Evolutionary conservation across 495 filamentous ascomycete genomes (phyloP), one percentile per base, ranked within the genome.

Genomic region (Penicillium mononematosum): DNA sequence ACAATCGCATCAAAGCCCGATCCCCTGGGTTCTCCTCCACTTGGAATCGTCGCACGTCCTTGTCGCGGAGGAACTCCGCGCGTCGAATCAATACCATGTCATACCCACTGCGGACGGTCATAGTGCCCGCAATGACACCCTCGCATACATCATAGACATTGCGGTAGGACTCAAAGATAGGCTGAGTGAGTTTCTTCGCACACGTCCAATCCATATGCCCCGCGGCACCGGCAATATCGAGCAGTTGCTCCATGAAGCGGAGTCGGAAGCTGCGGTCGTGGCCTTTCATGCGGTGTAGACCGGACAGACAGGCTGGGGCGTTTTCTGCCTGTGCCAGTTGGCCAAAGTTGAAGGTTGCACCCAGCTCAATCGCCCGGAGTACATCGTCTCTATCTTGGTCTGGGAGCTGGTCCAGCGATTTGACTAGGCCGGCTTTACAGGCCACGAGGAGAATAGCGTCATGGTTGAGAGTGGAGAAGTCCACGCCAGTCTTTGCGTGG

Each of bases 301-400:
- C 58, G 7, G 60, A 55, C 34, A 76, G 43, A 20, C 49, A 65
- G 24, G 56, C 70, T 0, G 74, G 73, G 3, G 53, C 60, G 48
- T 71, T 76, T 53, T 76, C 74, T 2, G 71, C 73, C 48, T 76
- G 73, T 4, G 66, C 73, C 16, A 76, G 53, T 42, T 76, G 74
- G 5, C 67, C 71, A 52, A 76, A 69, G 48, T 76, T 76, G 58
- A 83, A 74, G 0, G 71, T 73, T 0, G 76, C 77, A 29, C 78
- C 79, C 8, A 81, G 65, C 53, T 73, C 62, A 41, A 76, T 69
- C 38, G 70, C 69, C n/a, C 62, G 67, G 14, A 81, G 60, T 34
- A 81, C 24, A 45, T 70, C 62, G 22, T 58, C 56, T 38, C 38
- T 66, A 29, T 73, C 44, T 16, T 62, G 41, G 22, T 12, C 7